Evolutionary conservation across 306 rosid species (phyloP).

Genomic region (Fragaria nilgerrensis): DNA sequence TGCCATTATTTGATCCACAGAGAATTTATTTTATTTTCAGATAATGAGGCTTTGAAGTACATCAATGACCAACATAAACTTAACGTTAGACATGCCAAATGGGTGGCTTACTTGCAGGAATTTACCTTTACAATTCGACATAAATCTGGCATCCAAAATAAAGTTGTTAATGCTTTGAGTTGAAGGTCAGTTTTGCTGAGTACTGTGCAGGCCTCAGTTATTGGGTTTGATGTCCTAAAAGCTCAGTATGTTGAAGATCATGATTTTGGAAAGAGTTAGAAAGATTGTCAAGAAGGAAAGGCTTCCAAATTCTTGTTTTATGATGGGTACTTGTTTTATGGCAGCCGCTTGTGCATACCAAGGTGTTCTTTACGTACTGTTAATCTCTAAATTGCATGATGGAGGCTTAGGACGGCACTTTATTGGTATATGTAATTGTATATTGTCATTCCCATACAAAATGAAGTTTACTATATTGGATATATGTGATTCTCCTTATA

Average conservation of each 20-base stretch:
- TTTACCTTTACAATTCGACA: background rate
- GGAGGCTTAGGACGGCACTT: no score
- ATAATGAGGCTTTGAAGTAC: background rate
- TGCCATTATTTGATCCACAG: background rate
- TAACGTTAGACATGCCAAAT: background rate
- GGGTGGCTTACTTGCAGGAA: background rate
- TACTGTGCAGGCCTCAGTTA: background rate
- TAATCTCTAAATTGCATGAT: no score
- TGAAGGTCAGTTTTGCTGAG: background rate
- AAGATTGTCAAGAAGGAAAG: background rate
- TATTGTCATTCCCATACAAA: no score
- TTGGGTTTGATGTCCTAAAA: background rate
- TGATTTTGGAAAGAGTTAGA: background rate
- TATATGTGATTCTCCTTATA: no score
- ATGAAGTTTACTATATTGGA: no score
- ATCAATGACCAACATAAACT: background rate
- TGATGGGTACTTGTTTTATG: background rate
- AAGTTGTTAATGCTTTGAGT: background rate
- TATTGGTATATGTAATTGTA: no score
- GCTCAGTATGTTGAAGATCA: background rate
- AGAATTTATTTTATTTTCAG: background rate
- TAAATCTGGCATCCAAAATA: background rate
- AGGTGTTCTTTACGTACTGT: no score
- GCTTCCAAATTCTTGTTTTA: background rate
- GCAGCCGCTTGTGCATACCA: background rate